These are phyloP conservation scores for Eustoma russellianum DNA, from an alignment of 257 asterid genomes.

Conservation along the genomic window DNA sequence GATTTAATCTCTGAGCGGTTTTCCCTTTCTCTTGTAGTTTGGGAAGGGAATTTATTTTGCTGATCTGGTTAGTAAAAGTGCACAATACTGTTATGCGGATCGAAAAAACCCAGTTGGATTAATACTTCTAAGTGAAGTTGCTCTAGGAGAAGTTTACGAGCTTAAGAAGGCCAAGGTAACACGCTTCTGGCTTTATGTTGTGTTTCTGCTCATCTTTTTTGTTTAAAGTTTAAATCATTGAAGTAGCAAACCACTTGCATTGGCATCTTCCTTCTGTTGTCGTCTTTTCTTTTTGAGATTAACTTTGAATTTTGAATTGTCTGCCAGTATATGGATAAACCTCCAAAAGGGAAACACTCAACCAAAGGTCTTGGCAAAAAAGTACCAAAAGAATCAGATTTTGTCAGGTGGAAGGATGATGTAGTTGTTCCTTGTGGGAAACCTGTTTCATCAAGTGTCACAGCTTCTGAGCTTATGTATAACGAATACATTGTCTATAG, in stretches of 20 bases:
- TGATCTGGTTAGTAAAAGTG: conserved; percentile 96
- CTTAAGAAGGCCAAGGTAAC: conserved; percentile 65
- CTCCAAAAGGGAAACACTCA: conserved; percentile 85
- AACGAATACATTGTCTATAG: conserved; percentile 89
- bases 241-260: background rate
- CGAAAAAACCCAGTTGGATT: conserved; percentile 80
- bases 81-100: conserved; percentile 83
- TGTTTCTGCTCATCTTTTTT: background rate
- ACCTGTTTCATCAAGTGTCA: conserved; percentile 61
- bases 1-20: background rate
- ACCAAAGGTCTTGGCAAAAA: conserved; percentile 91
- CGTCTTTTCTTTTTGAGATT: too few relatives aligned
- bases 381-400: conserved; percentile 61
- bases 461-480: conserved; percentile 75
- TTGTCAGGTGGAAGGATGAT: conserved; percentile 69
- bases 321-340: conserved; percentile 76
- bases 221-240: background rate
- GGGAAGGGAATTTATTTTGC: conserved; percentile 97
- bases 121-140: conserved; percentile 96
- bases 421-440: conserved; percentile 88
- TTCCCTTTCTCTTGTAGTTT: conserved; percentile 34
- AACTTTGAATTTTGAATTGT: too few relatives aligned
- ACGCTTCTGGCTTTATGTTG: conserved; percentile 2
- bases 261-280: too few relatives aligned
- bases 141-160: conserved; percentile 78